Evolutionary conservation across 2,329 filamentous ascomycete species (phyloP).

Genomic region (Emmonsiellopsis sp.): DNA sequence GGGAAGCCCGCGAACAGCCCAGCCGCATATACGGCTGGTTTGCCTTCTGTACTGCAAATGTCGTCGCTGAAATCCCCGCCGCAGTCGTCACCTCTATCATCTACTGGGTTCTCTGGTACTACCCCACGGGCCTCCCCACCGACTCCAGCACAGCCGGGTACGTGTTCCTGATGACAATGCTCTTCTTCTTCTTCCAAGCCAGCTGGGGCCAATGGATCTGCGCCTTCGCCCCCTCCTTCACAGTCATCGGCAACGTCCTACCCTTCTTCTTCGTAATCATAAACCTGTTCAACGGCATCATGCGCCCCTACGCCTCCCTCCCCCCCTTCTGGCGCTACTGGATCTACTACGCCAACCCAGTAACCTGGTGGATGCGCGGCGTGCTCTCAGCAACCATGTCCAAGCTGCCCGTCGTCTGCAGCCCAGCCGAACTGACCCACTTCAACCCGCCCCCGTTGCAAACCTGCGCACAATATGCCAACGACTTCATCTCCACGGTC

Average conservation of each 20-base stretch:
- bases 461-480: conserved; percentile 58
- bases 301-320: conserved; percentile 57
- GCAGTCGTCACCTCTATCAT: conserved; percentile 56
- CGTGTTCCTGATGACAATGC: conserved; percentile 66
- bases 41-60: conserved; percentile 64
- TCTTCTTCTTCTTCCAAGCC: conserved; percentile 68
- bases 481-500: conserved; percentile 43
- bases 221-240: conserved; percentile 70
- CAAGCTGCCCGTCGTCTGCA: conserved; percentile 43
- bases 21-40: conserved; percentile 70
- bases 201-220: conserved; percentile 80
- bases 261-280: conserved; percentile 79
- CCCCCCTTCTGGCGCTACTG: conserved; percentile 66
- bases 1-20: conserved; percentile 64
- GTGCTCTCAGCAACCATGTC: conserved; percentile 56
- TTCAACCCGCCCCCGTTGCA: conserved; percentile 58
- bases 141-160: conserved; percentile 61
- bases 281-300: conserved; percentile 66
- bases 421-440: conserved; percentile 48
- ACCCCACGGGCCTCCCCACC: conserved; percentile 58
- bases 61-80: conserved; percentile 63
- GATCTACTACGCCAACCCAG: conserved; percentile 58
- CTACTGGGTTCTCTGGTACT: conserved; percentile 73
- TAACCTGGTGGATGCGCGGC: conserved; percentile 64
- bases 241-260: conserved; percentile 64